Base-by-base conservation (phyloP, 2,329 filamentous ascomycete species). In the Epichloe coenophiala region DNA sequence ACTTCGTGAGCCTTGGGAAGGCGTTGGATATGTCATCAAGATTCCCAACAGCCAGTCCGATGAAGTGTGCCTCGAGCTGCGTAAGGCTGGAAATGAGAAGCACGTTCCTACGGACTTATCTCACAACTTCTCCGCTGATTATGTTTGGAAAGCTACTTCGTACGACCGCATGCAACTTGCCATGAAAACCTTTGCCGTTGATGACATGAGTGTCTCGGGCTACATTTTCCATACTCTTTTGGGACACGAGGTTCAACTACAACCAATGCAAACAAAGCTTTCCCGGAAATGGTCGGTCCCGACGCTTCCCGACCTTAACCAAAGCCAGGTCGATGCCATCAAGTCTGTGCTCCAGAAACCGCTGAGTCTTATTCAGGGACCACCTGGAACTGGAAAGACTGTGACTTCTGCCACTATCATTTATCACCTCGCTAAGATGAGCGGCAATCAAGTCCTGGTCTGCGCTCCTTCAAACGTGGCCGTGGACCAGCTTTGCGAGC, bases 11-110 rank as follows among this genome's bases (percentile, higher is more conserved):
- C 81, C 88, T 53, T 98, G 93, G 93, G 93, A 98, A 65, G 93
- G 93, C 38, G 93, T 98, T 36, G 93, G 93, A 56, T 98, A 98
- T 67, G 93, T 98, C 54, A 90, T 97, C 72, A 98, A 98, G 72
- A 97, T 98, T 53, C 94, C 93, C 21, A 97, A 98, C 75, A 97
- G 97, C 68, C 89, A 95, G 71, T 96, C 90, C 13, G 93, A 98
- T 61, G 91, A 98, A 65, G 93, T 98, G 48, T 94, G 86, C 9
- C 85, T 98, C 56, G 93, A 98, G 66, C 72, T 98, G 63, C 86
- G 93, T 58, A 88, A 93, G 61, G 91, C 93, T 55, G 90, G 88
- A 54, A 95, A 95, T 64, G 90, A 97, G 71, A 97, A 97, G 68
- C 88, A 86, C 31, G 88, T 97, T 1, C 93, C 93, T 0, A 95